Base-by-base conservation (phyloP, 75 land plant genomes). In the Sequoiadendron giganteum region DNA sequence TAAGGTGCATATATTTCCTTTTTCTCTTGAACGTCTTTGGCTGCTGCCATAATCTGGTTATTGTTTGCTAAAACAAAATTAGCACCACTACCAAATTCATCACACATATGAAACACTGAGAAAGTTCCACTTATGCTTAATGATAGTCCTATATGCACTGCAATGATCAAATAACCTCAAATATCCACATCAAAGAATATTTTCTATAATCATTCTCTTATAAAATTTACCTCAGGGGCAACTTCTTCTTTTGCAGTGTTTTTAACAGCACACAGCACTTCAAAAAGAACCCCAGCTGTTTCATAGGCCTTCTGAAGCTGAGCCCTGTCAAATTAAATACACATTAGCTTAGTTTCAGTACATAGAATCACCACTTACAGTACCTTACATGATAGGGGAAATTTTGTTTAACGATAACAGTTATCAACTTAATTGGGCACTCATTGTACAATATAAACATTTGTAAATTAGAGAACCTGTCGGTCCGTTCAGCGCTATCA, bases 251-350 rank as follows among this genome's bases (percentile, higher is more conserved):
- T 95, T 81, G 93, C 96, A 72, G 91, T 90, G 87, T 95, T 95
- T 43, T 93, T 93, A 52, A 98, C 99, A 21, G 99, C 97, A 89
- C 95, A 94, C 78, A 98, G 93, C 42, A 98, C 99, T 90, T 98
- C 99, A 88, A 97, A 98, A 76, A 98, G 97, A 40, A 97, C 96
- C 28, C 98, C 97, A 36, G 97, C 99, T 68, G 95, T 97, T 76
- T 93, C 93, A 77, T 97, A 98, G 6, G 99, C 99, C 87, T 96
- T 95, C 0, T 93, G 95, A 75, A 98, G 89, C 87, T 96, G 95
- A 28, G 94, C 99, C 86, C 99, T 98, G 95, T 86, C 10, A 76
- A 86, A 21, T 77, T 70, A 28, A 75, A 68, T 13, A 28, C 19
- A 86, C 14, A 34, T 54, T 40, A 86, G 75, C 55, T 43, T 85